Evolutionary conservation across 1,284 basidiomycete species (phyloP), one percentile per base, ranked within the genome.

Genomic region (Heterobasidion annosum): DNA sequence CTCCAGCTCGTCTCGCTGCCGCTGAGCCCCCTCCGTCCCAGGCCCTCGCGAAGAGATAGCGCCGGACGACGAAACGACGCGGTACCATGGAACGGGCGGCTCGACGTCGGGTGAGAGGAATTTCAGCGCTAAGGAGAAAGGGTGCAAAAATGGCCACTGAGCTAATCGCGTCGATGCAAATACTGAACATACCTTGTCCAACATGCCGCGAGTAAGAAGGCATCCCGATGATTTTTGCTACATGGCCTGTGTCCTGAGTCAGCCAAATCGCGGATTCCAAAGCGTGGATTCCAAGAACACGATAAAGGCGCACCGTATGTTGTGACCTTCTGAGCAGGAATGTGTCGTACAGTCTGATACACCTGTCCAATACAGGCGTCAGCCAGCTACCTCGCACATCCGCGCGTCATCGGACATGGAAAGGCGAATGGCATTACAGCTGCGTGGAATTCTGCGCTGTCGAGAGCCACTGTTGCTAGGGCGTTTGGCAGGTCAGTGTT

Each of bases 141-240:
- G n/a, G 47, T 47, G 52, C 1, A 12, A 45, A 10, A 13, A 50
- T 8, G 44, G 42, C 18, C 44, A 13, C 46, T 35, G 33, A 15
- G 6, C 35, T n/a, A 40, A 19, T 25, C 10, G 33, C 10, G 61
- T 74, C 56, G 19, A 48, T 3, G 5, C 12, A 48, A 3, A 10
- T 16, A 5, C 15, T 6, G 4, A 25, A 1, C 10, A 32, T 58
- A 89, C 91, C 85, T 79, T 92, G 88, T 1, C 91, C 91, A 37
- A 93, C 91, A 63, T 91, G 90, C 57, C 91, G 75, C 1, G 91
- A 83, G 70, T 93, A 82, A 18, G 74, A 77, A 0, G 91, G 91
- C 81, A 89, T 91, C 15, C 89, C 89, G 46, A 91, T 78, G 16
- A 93, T 72, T 63, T 86, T 91, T 8, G 91, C 90, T 51, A 93